Evolutionary conservation across 176 grass and related monocot genomes (phyloP), one percentile per base, ranked within the genome.

Genomic region (Paspalum vaginatum): DNA sequence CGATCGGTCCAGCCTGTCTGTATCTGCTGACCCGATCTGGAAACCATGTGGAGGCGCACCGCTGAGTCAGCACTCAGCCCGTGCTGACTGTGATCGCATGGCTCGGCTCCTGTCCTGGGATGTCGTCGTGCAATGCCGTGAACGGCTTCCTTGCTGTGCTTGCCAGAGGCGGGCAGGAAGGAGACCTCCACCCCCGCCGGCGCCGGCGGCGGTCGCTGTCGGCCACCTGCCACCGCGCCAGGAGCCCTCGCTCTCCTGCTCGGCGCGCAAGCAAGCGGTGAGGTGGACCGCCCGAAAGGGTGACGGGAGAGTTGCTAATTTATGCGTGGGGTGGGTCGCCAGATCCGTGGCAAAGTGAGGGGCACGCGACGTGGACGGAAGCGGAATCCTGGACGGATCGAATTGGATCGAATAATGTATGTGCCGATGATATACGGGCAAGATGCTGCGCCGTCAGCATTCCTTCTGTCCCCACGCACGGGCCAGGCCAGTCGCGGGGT

Each of bases 11-110:
- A 80, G 81, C 18, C 61, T 80, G 81, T 80, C 22, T 61, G 70
- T 53, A 65, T 61, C 77, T 46, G 50, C 59, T 79, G 75, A 55
- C 75, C 80, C n/a, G 75, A 79, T 79, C 67, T 74, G 17, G 21
- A 79, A 66, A 13, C 61, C 75, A 79, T 84, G 86, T 79, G 75
- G 66, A 69, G 4, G 5, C 45, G 16, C 27, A 39, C 48, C 8
- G 25, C 24, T 14, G 46, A n/a, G 2, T 70, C 42, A 46, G 42
- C n/a, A 68, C 9, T n/a, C n/a, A n/a, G n/a, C n/a, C n/a, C n/a
- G n/a, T 10, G 61, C 32, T 49, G 18, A 24, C 24, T 57, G 58
- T 11, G 52, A 63, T 65, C 18, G 42, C n/a, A n/a, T n/a, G n/a
- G n/a, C 32, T 32, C 32, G 32, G 32, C 32, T 32, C 32, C 32